Evolutionary conservation across 495 filamentous ascomycete species (phyloP).

Genomic region (Aspergillus sclerotioniger): DNA sequence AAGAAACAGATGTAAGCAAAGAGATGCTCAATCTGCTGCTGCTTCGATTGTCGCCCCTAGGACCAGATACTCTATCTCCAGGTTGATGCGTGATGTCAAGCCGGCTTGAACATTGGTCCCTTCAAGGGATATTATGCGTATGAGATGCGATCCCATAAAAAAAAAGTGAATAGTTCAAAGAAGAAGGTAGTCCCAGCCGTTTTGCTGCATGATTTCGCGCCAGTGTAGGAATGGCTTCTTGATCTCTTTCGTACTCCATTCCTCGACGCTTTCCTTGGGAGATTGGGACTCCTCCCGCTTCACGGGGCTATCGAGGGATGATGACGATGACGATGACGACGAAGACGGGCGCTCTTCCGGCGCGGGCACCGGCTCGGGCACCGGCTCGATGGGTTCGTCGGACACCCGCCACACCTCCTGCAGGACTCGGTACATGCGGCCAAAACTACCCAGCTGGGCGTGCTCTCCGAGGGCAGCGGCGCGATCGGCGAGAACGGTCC

Average conservation of each 20-base stretch:
- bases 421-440: conserved; percentile 74
- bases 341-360: conserved; percentile 28
- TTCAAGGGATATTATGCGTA: conserved; percentile 18
- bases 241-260: conserved; percentile 15
- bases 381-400: conserved; percentile 47
- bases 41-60: not conserved
- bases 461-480: conserved; percentile 68
- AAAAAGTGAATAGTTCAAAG: conserved; percentile 53
- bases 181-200: conserved; percentile 89
- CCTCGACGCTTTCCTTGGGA: conserved; percentile 11
- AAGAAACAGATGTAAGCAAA: not conserved
- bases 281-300: conserved; percentile 25
- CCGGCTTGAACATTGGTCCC: conserved; percentile 20
- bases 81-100: conserved; percentile 18
- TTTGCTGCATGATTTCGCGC: conserved; percentile 90
- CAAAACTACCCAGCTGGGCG: conserved; percentile 79
- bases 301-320: conserved; percentile 12
- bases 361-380: conserved; percentile 1
- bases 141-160: conserved; percentile 19
- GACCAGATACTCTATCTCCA: not conserved
- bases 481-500: conserved; percentile 70
- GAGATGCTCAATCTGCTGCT: not conserved
- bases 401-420: conserved; percentile 78
- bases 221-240: conserved; percentile 65
- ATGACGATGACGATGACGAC: conserved; percentile 2